These are phyloP conservation scores for Myriosclerotinia scirpicola DNA, from an alignment of 2,329 filamentous ascomycete species.

Conservation along the genomic window DNA sequence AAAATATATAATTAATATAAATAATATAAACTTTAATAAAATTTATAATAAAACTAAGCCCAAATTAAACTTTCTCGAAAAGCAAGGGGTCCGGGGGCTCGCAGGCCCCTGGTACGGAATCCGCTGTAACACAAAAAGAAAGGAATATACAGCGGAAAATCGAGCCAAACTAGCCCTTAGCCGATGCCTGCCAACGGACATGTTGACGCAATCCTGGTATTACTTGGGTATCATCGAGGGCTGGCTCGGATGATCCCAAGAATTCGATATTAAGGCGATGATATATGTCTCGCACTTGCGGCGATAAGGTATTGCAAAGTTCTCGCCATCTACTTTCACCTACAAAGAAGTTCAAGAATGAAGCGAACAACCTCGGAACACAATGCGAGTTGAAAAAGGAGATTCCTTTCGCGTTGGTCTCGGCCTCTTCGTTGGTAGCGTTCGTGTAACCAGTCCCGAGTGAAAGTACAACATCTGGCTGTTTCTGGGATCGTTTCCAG, in stretches of 20 bases:
- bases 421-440: not conserved
- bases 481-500: not conserved
- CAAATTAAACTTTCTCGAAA: too few relatives aligned
- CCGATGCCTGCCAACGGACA: not conserved
- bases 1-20: too few relatives aligned
- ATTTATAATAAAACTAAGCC: too few relatives aligned
- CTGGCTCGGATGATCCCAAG: not conserved
- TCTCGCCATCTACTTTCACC: not conserved
- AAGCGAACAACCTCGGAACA: not conserved
- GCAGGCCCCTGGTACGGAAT: too few relatives aligned
- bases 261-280: not conserved
- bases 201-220: not conserved
- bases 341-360: conserved; percentile 5
- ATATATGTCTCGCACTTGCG: not conserved
- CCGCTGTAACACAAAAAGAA: too few relatives aligned
- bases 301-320: not conserved
- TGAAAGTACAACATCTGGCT: not conserved
- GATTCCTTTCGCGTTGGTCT: not conserved
- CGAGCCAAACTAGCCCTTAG: too few relatives aligned
- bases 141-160: too few relatives aligned
- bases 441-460: not conserved
- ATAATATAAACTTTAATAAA: too few relatives aligned
- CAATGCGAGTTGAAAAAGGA: conserved; percentile 5
- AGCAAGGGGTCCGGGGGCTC: too few relatives aligned
- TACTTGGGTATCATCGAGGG: conserved; percentile 2